phyloP scores from a whole-genome alignment of 345 rosid species.

The Populus tremula region DNA sequence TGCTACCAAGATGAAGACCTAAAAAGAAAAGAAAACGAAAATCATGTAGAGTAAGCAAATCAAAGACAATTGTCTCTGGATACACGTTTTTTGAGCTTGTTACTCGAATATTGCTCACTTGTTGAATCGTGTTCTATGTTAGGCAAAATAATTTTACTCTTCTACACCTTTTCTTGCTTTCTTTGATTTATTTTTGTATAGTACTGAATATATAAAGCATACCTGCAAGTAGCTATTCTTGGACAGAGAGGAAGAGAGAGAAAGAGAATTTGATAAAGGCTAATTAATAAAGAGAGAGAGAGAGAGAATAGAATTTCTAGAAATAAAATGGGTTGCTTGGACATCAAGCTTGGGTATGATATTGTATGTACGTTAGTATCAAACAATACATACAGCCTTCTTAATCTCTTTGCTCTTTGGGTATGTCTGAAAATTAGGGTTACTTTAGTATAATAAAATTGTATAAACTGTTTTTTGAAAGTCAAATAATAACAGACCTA shows the following conservation, averaged over 20 bases:
- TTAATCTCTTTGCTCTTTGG: background rate
- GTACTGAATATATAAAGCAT: background rate
- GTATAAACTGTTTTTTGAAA: background rate
- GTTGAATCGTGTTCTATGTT: slow-evolving; percentile 13
- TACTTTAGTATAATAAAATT: background rate
- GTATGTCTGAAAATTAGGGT: background rate
- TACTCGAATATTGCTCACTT: slow-evolving; percentile 9
- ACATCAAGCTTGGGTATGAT: slow-evolving; percentile 63
- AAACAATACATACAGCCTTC: slow-evolving; percentile 30
- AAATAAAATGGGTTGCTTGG: slow-evolving; percentile 56
- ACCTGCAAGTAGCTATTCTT: background rate
- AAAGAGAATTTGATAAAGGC: slow-evolving; percentile 18
- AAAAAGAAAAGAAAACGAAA: background rate
- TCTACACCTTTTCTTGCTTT: slow-evolving; percentile 18
- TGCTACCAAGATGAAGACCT: background rate
- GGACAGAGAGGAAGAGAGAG: slow-evolving; percentile 7
- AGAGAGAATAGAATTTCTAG: background rate
- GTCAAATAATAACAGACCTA: background rate
- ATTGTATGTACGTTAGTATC: slow-evolving; percentile 39
- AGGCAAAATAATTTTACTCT: slow-evolving; percentile 30
- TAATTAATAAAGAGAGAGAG: slow-evolving; percentile 6
- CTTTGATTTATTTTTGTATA: background rate
- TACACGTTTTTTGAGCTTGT: slow-evolving; percentile 27
- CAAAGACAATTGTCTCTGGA: slow-evolving; percentile 10
- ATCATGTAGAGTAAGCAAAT: background rate